These are phyloP conservation scores for Lachnellula subtilissima DNA, from an alignment of 2,329 filamentous ascomycete genomes.

Conservation along the genomic window DNA sequence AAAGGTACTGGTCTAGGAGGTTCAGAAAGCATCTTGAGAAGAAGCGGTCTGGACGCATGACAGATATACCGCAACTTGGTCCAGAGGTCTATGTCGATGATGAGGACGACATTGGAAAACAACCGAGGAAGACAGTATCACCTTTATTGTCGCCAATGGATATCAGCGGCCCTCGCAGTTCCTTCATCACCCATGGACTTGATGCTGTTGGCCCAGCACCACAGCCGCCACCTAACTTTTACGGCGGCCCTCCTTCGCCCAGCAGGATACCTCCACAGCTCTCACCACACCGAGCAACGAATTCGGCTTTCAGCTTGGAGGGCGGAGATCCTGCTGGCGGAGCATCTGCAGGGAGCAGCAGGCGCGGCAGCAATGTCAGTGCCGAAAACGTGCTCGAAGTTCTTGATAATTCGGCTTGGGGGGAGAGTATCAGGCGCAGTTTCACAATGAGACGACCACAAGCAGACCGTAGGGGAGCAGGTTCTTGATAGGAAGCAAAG, in stretches of 20 bases:
- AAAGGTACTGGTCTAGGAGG: slow-evolving; percentile 71
- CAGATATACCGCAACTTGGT: slow-evolving; percentile 69
- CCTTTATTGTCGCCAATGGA: slow-evolving; percentile 25
- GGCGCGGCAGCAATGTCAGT: slow-evolving; percentile 65
- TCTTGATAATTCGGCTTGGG: slow-evolving; percentile 86
- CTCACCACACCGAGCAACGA: slow-evolving; percentile 34
- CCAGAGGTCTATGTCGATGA: slow-evolving; percentile 90
- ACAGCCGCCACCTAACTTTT: slow-evolving; percentile 5
- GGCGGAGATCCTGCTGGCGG: slow-evolving; percentile 18
- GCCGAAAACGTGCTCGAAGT: slow-evolving; percentile 76
- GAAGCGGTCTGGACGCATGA: slow-evolving; percentile 73
- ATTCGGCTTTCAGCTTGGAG: slow-evolving; percentile 30
- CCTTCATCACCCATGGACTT: slow-evolving; percentile 29
- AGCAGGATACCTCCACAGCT: slow-evolving; percentile 22
- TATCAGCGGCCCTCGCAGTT: slow-evolving; percentile 19
- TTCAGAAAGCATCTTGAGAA: slow-evolving; percentile 72
- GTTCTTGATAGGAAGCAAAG: slow-evolving; percentile 4
- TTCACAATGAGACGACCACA: slow-evolving; percentile 60
- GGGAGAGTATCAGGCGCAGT: slow-evolving; percentile 84
- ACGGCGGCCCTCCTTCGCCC: slow-evolving; percentile 15
- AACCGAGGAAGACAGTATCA: slow-evolving; percentile 14
- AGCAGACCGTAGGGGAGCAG: slow-evolving; percentile 10
- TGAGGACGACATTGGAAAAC: slow-evolving; percentile 43
- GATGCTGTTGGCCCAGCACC: slow-evolving; percentile 19
- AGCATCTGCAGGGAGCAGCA: slow-evolving; percentile 42